A percentile compares a stretch with the other conserved stretches of the same genome.
Conservation (phyloP, 2,329 filamentous ascomycete genomes). For the Catunica adiposa region DNA sequence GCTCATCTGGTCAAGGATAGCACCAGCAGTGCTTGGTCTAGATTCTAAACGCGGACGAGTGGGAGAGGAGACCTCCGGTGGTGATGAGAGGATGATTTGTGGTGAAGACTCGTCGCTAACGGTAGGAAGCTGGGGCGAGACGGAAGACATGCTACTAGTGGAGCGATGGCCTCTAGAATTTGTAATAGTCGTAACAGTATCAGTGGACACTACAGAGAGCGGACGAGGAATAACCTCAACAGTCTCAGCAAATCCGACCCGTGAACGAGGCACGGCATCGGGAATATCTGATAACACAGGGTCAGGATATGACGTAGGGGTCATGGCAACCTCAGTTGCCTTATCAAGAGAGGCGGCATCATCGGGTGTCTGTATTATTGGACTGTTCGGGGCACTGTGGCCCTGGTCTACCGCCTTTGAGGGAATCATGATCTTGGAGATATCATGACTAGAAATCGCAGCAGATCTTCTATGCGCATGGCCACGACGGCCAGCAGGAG, state of each 20-base stretch:
- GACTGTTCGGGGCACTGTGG: slow-evolving; percentile 49
- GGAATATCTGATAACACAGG: not conserved
- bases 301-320: slow-evolving; percentile 2
- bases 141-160: slow-evolving; percentile 64
- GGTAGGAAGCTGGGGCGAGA: slow-evolving; percentile 35
- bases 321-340: not conserved
- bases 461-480: slow-evolving; percentile 69
- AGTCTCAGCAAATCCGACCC: slow-evolving; percentile 71
- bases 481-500: slow-evolving; percentile 40
- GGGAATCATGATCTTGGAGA: slow-evolving; percentile 51
- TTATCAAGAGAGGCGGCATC: slow-evolving; percentile 1
- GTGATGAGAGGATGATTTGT: not conserved
- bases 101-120: slow-evolving; percentile 15
- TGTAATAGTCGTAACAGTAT: slow-evolving; percentile 63
- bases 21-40: slow-evolving; percentile 54
- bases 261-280: slow-evolving; percentile 31
- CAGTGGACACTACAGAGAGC: slow-evolving; percentile 67
- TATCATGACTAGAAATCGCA: slow-evolving; percentile 70
- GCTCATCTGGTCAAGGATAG: slow-evolving; percentile 40
- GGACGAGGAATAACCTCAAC: slow-evolving; percentile 72
- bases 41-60: slow-evolving; percentile 23
- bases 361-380: slow-evolving; percentile 28
- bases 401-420: slow-evolving; percentile 27
- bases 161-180: slow-evolving; percentile 54
- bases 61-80: not conserved